Evolutionary conservation across 2,329 filamentous ascomycete genomes (phyloP).

Genomic region (Beauveria brongniartii): DNA sequence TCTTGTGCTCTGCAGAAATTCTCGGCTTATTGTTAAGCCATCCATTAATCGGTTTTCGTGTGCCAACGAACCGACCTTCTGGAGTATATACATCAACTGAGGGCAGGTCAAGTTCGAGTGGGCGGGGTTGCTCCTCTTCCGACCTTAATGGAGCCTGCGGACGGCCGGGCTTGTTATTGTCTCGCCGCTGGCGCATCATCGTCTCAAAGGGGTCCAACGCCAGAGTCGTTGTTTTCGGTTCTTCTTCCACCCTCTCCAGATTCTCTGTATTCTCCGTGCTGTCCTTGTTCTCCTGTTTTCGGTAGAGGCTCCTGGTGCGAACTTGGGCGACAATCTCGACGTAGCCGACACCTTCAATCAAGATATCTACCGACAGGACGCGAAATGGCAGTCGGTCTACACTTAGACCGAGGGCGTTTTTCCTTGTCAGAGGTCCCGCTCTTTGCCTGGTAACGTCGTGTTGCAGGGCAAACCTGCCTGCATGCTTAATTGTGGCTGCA

Average conservation of each 20-base stretch:
- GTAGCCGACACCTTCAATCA: conserved; percentile 92
- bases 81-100: conserved; percentile 76
- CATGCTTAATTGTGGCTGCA: conserved; percentile 53
- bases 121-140: conserved; percentile 12
- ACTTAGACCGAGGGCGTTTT: conserved; percentile 52
- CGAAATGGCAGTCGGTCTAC: conserved; percentile 68
- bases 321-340: conserved; percentile 81
- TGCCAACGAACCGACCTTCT: conserved; percentile 68
- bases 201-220: conserved; percentile 18
- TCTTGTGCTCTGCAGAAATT: conserved; percentile 38
- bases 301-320: conserved; percentile 45
- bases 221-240: not conserved
- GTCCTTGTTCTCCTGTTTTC: conserved; percentile 13
- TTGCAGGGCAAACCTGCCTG: conserved; percentile 65
- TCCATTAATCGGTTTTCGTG: conserved; percentile 60
- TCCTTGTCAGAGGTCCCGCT: conserved; percentile 62
- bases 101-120: conserved; percentile 12
- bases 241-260: conserved; percentile 4
- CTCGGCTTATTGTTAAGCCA: conserved; percentile 56
- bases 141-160: not conserved
- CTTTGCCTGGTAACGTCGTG: conserved; percentile 79
- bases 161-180: not conserved
- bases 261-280: not conserved
- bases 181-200: conserved; percentile 21
- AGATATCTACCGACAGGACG: conserved; percentile 71